Base-by-base conservation (phyloP, 345 rosid genomes). In the Citrus australasica region DNA sequence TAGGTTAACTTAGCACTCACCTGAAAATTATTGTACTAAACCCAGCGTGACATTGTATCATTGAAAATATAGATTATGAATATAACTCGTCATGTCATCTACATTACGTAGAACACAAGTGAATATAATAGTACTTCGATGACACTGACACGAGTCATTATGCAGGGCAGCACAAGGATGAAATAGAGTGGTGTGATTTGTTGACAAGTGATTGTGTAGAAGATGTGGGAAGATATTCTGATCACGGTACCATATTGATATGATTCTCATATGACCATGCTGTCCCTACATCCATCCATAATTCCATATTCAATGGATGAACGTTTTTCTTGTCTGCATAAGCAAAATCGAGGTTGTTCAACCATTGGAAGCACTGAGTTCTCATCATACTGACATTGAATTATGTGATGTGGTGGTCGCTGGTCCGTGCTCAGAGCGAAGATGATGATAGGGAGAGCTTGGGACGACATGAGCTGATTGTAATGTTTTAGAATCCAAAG, bases 401-500 rank as follows among this genome's bases (percentile, higher is more conserved):
- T 56, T 7, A 46, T 30, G 27, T 58, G n/a, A 38, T 28, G 63
- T 37, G 59, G 71, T 53, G 76, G 58, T 0, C 51, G 2, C 17
- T 3, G 58, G 58, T 17, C 16, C 5, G 74, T 22, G n/a, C 59
- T 78, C 66, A 68, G 37, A 64, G 16, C 69, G 66, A 56, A 62
- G 79, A 73, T 74, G 68, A 13, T 9, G 74, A 74, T 16, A 14
- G 59, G 19, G 38, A 24, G 71, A 46, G 48, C 48, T 19, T 17
- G 38, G 55, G 73, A 30, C 24, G 8, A 40, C 48, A 42, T 74
- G 72, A 67, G 81, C 38, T 73, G 46, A 75, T 73, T 32, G 21
- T 48, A 40, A 63, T 68, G 46, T 61, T 74, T 75, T 58, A 48
- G 70, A 75, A 74, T 79, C 79, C 74, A 59, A 59, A 63, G 76